These are phyloP conservation scores for Penicillium paneum DNA, from an alignment of 2,329 filamentous ascomycete genomes.

Conservation along the genomic window DNA sequence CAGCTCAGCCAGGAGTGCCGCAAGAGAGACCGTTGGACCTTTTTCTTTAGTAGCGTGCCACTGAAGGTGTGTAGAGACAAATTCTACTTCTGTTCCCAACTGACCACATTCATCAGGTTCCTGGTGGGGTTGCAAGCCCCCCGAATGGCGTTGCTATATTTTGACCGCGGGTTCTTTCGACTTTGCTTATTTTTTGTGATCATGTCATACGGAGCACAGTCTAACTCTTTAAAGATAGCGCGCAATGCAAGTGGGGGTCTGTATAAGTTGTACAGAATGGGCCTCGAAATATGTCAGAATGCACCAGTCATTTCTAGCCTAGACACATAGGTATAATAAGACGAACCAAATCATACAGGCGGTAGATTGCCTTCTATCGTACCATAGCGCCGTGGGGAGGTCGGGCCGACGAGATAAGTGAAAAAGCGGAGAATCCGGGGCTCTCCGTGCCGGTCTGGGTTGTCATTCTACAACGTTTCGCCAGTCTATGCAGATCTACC, in stretches of 20 bases:
- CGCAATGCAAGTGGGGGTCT: not conserved
- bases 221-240: not conserved
- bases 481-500: not conserved
- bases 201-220: not conserved
- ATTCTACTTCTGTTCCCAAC: not conserved
- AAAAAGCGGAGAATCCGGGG: conserved; percentile 1
- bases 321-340: not conserved
- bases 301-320: not conserved
- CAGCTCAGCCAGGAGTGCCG: conserved; percentile 38
- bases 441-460: not conserved
- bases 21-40: conserved; percentile 39
- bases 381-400: not conserved
- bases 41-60: conserved; percentile 51
- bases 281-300: not conserved
- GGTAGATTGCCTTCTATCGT: not conserved
- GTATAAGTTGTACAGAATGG: too few species aligned
- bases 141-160: conserved; percentile 48
- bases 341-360: not conserved
- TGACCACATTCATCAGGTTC: conserved; percentile 31
- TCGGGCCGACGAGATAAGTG: conserved; percentile 1
- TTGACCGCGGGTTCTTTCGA: conserved; percentile 16
- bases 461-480: not conserved
- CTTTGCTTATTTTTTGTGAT: not conserved
- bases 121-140: conserved; percentile 47
- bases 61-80: conserved; percentile 38